Evolutionary conservation across 2,329 filamentous ascomycete species (phyloP).

Genomic region (Hymenoscyphus fructigenus): DNA sequence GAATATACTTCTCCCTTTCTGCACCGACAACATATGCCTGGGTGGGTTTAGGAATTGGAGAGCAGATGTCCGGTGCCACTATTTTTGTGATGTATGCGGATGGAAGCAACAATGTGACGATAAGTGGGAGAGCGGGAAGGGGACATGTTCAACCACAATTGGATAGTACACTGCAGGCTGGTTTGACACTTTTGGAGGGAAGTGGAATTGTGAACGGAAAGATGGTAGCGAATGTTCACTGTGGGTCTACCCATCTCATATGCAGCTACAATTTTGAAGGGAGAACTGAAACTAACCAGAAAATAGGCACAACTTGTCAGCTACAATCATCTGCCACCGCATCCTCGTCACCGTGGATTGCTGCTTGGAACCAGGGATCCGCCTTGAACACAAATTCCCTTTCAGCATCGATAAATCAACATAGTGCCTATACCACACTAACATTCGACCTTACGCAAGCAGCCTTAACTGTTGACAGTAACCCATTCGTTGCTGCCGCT

Average conservation of each 20-base stretch:
- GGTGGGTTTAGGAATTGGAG: constrained; percentile 58
- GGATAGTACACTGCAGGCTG: constrained; percentile 46
- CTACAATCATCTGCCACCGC: constrained; percentile 21
- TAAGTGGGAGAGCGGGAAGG: constrained; percentile 49
- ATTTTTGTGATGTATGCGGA: constrained; percentile 60
- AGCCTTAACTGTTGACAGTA: constrained; percentile 24
- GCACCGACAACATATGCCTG: constrained; percentile 54
- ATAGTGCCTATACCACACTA: constrained; percentile 20
- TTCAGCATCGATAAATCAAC: constrained; percentile 24
- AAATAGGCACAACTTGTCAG: constrained; percentile 28
- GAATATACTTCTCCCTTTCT: constrained; percentile 58
- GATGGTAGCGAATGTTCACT: constrained; percentile 57
- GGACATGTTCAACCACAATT: constrained; percentile 46
- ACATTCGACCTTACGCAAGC: constrained; percentile 31
- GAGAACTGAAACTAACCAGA: not conserved
- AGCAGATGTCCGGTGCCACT: constrained; percentile 52
- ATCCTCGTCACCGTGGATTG: constrained; percentile 30
- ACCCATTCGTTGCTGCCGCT: constrained; percentile 26
- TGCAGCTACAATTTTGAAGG: not conserved
- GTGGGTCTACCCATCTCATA: constrained; percentile 35
- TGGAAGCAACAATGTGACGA: constrained; percentile 50
- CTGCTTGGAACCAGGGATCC: constrained; percentile 30
- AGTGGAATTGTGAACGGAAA: constrained; percentile 51
- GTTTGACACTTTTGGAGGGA: constrained; percentile 39
- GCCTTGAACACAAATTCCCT: constrained; percentile 24